phyloP scores from a whole-genome alignment of 202 grass and related monocot genomes.

The Zizania palustris region DNA sequence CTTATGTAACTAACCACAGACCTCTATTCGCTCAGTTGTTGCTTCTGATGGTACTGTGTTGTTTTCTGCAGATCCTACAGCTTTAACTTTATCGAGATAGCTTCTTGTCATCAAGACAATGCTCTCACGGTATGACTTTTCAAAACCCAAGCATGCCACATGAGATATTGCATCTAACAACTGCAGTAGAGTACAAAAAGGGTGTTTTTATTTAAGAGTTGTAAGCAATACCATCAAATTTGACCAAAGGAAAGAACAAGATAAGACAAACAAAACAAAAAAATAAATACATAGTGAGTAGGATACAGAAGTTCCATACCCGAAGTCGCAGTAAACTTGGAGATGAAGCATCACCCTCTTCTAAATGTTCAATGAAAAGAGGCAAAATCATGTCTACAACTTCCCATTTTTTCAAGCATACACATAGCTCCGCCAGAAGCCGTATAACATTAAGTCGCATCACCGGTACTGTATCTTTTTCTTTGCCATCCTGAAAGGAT shows the following conservation, averaged over 20 bases:
- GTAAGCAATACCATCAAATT: conserved; percentile 1
- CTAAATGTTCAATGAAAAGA: conserved; percentile 97
- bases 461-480: conserved; percentile 81
- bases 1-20: conserved; percentile 37
- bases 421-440: conserved; percentile 90
- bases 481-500: conserved; percentile 83
- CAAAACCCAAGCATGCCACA: conserved; percentile 97
- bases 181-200: conserved; percentile 50
- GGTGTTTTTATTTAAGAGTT: conserved; percentile 34
- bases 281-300: conserved; percentile 41
- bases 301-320: conserved; percentile 62
- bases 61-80: conserved; percentile 67
- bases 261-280: background rate
- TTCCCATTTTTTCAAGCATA: conserved; percentile 95
- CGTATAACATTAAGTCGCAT: conserved; percentile 89
- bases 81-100: conserved; percentile 96
- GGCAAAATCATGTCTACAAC: conserved; percentile 99
- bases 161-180: conserved; percentile 93
- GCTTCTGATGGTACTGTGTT: conserved; percentile 74
- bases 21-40: conserved; percentile 86
- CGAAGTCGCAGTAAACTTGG: conserved; percentile 87
- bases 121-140: conserved; percentile 99
- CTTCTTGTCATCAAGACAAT: conserved; percentile 99
- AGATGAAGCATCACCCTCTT: conserved; percentile 93
- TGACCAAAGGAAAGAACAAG: background rate